phyloP scores from a whole-genome alignment of 108 stramenopile genomes.

The Nannochloropsis granulata region DNA sequence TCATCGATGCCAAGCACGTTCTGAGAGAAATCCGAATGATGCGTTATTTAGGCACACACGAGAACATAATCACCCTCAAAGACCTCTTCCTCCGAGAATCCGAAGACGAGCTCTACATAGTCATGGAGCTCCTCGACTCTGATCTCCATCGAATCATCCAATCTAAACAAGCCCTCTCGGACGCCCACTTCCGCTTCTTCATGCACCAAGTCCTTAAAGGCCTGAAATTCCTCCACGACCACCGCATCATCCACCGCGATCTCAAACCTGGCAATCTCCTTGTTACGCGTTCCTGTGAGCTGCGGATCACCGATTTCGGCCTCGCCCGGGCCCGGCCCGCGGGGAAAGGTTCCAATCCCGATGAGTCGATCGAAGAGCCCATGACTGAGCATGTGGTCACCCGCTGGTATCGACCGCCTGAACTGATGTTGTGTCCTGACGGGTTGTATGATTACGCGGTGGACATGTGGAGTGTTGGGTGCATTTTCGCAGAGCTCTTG shows the following conservation, averaged over 20 bases:
- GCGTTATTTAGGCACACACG: slow-evolving; percentile 44
- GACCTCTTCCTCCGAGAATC: slow-evolving; percentile 25
- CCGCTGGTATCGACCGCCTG: slow-evolving; percentile 53
- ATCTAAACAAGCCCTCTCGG: slow-evolving; percentile 40
- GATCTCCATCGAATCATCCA: slow-evolving; percentile 49
- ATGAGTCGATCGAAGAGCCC: slow-evolving; percentile 32
- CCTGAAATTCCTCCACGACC: slow-evolving; percentile 45
- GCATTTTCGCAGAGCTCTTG: slow-evolving; percentile 91
- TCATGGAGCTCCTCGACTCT: slow-evolving; percentile 53
- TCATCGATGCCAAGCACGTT: slow-evolving; percentile 48
- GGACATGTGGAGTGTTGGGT: slow-evolving; percentile 66
- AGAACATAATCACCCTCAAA: slow-evolving; percentile 47
- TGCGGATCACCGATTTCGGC: slow-evolving; percentile 56
- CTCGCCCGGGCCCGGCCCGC: slow-evolving; percentile 37
- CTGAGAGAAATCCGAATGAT: slow-evolving; percentile 52
- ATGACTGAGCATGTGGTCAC: slow-evolving; percentile 60
- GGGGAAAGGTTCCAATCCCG: slow-evolving; percentile 18
- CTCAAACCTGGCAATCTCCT: slow-evolving; percentile 56
- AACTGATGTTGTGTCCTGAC: slow-evolving; percentile 49
- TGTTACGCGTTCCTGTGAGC: slow-evolving; percentile 45
- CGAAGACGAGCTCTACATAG: slow-evolving; percentile 49
- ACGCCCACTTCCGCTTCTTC: slow-evolving; percentile 44
- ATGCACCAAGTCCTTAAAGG: slow-evolving; percentile 48
- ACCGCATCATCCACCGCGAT: slow-evolving; percentile 53
- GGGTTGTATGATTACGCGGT: slow-evolving; percentile 48